Evolutionary conservation across 2,329 filamentous ascomycete genomes (phyloP).

Genomic region (Anthostomella pinea): DNA sequence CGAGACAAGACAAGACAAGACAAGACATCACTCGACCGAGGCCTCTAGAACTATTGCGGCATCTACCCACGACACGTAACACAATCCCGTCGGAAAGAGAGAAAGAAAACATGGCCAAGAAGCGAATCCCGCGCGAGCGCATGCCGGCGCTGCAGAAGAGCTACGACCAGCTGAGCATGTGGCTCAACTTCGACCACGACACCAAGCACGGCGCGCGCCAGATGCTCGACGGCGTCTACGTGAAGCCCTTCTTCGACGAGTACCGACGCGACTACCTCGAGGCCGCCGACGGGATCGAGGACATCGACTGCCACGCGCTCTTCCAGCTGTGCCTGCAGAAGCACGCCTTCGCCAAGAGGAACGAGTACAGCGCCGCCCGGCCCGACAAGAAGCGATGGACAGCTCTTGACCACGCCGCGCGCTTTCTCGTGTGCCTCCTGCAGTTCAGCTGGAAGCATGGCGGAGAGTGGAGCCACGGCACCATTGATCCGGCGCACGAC

Average conservation of each 20-base stretch:
- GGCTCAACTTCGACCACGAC: conserved; percentile 24
- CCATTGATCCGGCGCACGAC: conserved; percentile 21
- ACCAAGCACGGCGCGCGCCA: conserved; percentile 15
- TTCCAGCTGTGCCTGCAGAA: conserved; percentile 13
- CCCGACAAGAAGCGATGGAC: conserved; percentile 23
- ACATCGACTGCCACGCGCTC: conserved; percentile 21
- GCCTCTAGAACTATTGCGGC: too few relatives aligned
- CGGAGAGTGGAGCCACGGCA: conserved; percentile 25
- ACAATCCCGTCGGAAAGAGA: too few relatives aligned
- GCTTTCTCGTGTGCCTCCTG: conserved; percentile 27
- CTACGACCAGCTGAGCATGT: conserved; percentile 22
- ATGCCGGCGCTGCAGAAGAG: conserved; percentile 15
- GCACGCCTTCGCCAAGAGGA: conserved; percentile 20
- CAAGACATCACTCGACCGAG: too few relatives aligned
- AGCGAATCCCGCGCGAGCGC: conserved; percentile 18
- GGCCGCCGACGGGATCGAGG: conserved; percentile 10
- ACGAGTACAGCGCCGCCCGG: conserved; percentile 10
- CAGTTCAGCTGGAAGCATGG: conserved; percentile 25
- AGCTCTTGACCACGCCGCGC: conserved; percentile 25
- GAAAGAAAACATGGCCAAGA: conserved; percentile 12
- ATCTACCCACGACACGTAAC: neutral
- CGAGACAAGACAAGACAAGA: too few relatives aligned
- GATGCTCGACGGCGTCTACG: conserved; percentile 21
- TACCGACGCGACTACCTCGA: conserved; percentile 29
- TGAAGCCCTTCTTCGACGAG: conserved; percentile 29